Evolutionary conservation across 2,329 filamentous ascomycete species (phyloP), one percentile per base, ranked within the genome.

Genomic region (Diaporthe citri): DNA sequence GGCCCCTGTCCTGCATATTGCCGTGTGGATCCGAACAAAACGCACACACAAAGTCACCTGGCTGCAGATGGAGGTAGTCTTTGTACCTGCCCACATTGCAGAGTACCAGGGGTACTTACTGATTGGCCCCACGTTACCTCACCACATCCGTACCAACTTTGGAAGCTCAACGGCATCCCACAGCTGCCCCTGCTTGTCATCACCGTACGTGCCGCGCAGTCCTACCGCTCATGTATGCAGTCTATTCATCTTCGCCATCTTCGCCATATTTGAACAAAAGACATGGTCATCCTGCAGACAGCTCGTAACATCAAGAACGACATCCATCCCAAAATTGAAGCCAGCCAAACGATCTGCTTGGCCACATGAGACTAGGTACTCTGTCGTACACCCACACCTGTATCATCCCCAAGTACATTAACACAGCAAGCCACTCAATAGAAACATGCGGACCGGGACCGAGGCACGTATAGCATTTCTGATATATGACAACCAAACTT

Each of bases 21-120:
- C 64, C 64, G 64, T 67, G 64, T 52, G 64, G 64, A 67, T 69
- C 64, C 64, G 64, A 69, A 69, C 48, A 48, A 69, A 41, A 69
- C 64, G 10, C 59, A 41, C 17, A 12, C 28, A 28, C 4, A 52
- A 28, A n/a, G 51, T 28, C 51, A 52, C 46, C 22, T 17, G 46
- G 46, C 46, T 31, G 52, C 52, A 28, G 31, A n/a, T 13, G 9
- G 9, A 64, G 1, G 60, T 48, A 66, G 10, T 4, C 0, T 10
- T 48, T 51, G 64, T 55, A 69, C 34, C 64, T 20, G 13, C 4
- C 46, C 46, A 52, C 64, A 12, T 17, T 12, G 3, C 22, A 10
- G 22, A 36, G 20, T 4, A 25, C 43, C 31, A 20, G 0, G 1
- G 12, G 22, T 67, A 67, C 62, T 51, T 36, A 6, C 4, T 8